Percentiles rank a stretch among this genome's conserved stretches.
phyloP scores from a whole-genome alignment of 2,329 filamentous ascomycete genomes.

The Zymoseptoria crescenta region DNA sequence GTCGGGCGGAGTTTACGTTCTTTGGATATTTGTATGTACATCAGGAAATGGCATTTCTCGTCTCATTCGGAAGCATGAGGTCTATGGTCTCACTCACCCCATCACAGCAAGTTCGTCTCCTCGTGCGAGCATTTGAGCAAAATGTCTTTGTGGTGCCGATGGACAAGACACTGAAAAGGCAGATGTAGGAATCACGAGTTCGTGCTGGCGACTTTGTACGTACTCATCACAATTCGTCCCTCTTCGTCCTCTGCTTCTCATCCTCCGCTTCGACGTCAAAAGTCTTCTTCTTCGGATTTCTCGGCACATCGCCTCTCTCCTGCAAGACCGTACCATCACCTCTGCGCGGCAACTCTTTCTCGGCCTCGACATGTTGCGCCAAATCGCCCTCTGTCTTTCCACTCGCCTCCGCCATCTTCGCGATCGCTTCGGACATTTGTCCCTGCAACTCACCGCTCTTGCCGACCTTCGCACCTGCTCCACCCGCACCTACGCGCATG shows the following conservation, averaged over 20 bases:
- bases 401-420: constrained; percentile 36
- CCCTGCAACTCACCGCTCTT: constrained; percentile 24
- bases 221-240: constrained; percentile 27
- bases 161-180: not conserved
- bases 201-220: not conserved
- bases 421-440: constrained; percentile 34
- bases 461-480: constrained; percentile 35
- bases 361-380: constrained; percentile 9
- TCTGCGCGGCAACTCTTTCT: constrained; percentile 23
- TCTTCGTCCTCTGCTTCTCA: constrained; percentile 21
- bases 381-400: constrained; percentile 14
- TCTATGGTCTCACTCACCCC: not conserved
- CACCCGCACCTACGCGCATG: constrained; percentile 43
- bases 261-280: constrained; percentile 47
- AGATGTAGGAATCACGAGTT: not conserved
- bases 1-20: not conserved
- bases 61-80: not conserved
- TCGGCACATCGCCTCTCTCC: constrained; percentile 28
- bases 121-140: not conserved
- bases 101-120: not conserved
- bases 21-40: not conserved
- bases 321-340: constrained; percentile 42
- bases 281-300: constrained; percentile 55
- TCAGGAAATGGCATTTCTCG: not conserved
- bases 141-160: not conserved